These are phyloP conservation scores for Plantago lanceolata DNA, from an alignment of 305 asterid genomes.

Conservation along the genomic window DNA sequence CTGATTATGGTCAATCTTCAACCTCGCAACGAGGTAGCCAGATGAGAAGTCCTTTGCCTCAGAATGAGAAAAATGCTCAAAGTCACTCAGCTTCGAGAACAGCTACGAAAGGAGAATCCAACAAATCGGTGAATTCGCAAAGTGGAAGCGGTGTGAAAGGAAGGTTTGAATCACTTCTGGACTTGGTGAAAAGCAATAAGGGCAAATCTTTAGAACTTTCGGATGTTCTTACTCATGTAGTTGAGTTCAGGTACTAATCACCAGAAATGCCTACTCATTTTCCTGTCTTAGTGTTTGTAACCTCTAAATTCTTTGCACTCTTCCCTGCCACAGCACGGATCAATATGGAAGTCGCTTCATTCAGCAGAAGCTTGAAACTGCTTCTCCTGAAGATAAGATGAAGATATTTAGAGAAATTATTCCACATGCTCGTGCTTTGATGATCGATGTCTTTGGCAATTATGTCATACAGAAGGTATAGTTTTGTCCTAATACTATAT, in stretches of 20 bases:
- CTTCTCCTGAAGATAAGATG: conserved; percentile 60
- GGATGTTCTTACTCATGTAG: conserved; percentile 54
- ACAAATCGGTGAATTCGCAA: conserved; percentile 34
- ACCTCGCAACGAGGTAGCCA: conserved; percentile 37
- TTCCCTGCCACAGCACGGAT: conserved; percentile 57
- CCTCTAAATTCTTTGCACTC: conserved; percentile 10
- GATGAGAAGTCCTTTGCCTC: conserved; percentile 35
- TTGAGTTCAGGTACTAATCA: conserved; percentile 55
- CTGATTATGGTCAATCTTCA: conserved; percentile 28
- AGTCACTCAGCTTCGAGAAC: conserved; percentile 32
- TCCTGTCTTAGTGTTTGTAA: conserved; percentile 13
- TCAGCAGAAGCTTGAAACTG: conserved; percentile 88
- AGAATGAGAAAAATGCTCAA: conserved; percentile 41
- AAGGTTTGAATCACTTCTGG: conserved; percentile 43
- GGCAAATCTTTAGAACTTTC: conserved; percentile 55
- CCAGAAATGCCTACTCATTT: conserved; percentile 15
- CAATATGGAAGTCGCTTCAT: conserved; percentile 88
- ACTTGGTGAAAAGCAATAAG: conserved; percentile 60
- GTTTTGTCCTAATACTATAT: not conserved
- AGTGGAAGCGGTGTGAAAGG: conserved; percentile 40
- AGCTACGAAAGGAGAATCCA: conserved; percentile 35
- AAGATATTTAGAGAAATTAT: conserved; percentile 59
- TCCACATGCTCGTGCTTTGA: conserved; percentile 60
- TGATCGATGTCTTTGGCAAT: conserved; percentile 83
- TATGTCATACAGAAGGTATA: conserved; percentile 84